Base-by-base conservation (phyloP, 2,329 filamentous ascomycete genomes). In the Stenocarpella maydis region DNA sequence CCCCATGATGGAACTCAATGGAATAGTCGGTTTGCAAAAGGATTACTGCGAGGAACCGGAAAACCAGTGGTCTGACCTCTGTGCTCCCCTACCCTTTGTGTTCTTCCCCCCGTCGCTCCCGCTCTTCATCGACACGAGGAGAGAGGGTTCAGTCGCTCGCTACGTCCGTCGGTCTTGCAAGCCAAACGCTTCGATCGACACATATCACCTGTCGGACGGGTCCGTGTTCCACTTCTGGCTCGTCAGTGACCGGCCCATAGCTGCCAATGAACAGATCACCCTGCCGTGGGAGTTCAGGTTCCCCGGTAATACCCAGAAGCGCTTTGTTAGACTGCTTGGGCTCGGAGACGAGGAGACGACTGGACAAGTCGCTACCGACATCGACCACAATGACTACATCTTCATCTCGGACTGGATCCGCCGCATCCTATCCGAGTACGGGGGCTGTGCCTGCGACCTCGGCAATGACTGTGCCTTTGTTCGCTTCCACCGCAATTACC, bases 151-250 rank as follows among this genome's bases (percentile, higher is more conserved):
- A 5, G 83, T 90, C 43, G 90, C 96, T 69, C 92, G 96, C 53
- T 98, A 96, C 77, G 90, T 97, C n/a, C 90, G 96, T 68, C 89
- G 95, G 73, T 98, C 96, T 75, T 99, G 96, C 82, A 90, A 88
- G 71, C 93, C 96, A 1, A 99, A 98, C 76, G 89, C 96, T n/a
- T 87, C 88, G 39, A 84, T 98, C 75, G 95, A 96, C 77, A 97
- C 95, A 0, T 92, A 94, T 73, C n/a, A 63, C 52, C 88, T 98
- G 58, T 93, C 93, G 1, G 90, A 90, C 55, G 86, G 87, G 4
- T 90, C 90, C 1, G 91, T 95, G 73, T 97, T 95, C 76, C 93
- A 96, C 77, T 97, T 98, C 79, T 98, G 95, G 88, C 91, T 98
- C 72, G 89, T 97, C 70, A 94, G 94, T 74, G 93, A 93, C 74